Conservation (phyloP, 2,329 filamentous ascomycete genomes). For the Cladosporium sp. region DNA sequence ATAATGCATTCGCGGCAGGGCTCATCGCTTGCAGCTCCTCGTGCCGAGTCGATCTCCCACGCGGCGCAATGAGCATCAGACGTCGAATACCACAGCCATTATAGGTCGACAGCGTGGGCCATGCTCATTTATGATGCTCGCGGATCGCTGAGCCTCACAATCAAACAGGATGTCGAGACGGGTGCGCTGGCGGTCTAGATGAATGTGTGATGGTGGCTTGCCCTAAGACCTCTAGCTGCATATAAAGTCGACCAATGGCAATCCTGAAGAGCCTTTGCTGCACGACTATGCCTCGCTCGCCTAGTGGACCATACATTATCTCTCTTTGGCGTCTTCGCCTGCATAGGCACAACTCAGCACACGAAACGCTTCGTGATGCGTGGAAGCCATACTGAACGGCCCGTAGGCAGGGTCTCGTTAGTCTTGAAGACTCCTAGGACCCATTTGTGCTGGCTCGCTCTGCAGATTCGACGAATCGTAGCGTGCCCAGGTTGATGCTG, state of each 20-base stretch:
- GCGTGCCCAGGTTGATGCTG: slow-evolving; percentile 15
- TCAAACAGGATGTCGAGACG: neutral
- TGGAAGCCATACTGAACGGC: slow-evolving; percentile 20
- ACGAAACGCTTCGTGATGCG: slow-evolving; percentile 22
- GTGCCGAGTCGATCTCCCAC: neutral
- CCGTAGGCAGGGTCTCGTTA: slow-evolving; percentile 13
- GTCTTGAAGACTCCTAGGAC: slow-evolving; percentile 14
- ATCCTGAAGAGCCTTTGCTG: slow-evolving; percentile 5
- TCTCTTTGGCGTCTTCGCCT: slow-evolving; percentile 15
- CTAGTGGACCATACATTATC: slow-evolving; percentile 16
- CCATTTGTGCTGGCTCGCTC: slow-evolving; percentile 12
- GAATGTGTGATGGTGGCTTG: slow-evolving; percentile 9
- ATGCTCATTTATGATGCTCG: slow-evolving; percentile 1
- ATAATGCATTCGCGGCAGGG: neutral
- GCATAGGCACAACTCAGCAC: slow-evolving; percentile 24
- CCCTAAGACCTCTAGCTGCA: slow-evolving; percentile 13
- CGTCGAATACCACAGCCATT: neutral
- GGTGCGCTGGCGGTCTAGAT: slow-evolving; percentile 11
- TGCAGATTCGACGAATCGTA: slow-evolving; percentile 26
- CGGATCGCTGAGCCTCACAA: slow-evolving; percentile 4
- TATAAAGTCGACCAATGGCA: slow-evolving; percentile 7
- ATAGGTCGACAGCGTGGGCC: slow-evolving; percentile 1
- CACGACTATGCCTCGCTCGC: slow-evolving; percentile 14
- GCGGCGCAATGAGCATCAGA: neutral
- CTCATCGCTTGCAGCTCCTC: neutral